Conservation (phyloP, 2,329 filamentous ascomycete genomes). For the Penicillium sp. region DNA sequence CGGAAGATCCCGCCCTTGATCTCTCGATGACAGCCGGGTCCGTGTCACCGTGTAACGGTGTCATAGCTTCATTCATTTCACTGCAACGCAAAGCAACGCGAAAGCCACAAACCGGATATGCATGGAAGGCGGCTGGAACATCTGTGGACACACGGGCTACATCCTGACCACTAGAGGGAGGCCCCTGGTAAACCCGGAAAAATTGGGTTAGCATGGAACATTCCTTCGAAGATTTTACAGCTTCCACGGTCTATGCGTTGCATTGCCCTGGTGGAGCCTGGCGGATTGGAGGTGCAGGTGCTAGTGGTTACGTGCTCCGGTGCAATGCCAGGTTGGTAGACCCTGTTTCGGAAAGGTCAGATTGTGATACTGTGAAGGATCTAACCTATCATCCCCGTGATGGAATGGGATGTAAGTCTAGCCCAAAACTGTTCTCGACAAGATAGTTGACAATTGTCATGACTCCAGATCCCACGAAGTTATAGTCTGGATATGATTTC, state of each 20-base stretch:
- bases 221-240: neutral
- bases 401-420: too few species aligned
- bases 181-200: neutral
- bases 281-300: neutral
- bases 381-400: neutral
- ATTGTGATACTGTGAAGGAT: neutral
- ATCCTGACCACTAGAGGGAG: neutral
- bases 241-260: neutral
- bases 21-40: too few species aligned
- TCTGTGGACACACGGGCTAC: neutral
- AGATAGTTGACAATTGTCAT: too few species aligned
- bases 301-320: too few species aligned
- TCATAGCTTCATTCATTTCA: too few species aligned
- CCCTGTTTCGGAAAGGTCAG: neutral
- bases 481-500: too few species aligned
- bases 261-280: neutral
- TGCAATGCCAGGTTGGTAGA: neutral
- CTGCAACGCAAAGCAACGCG: too few species aligned
- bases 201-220: neutral
- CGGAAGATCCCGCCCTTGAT: too few species aligned
- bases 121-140: neutral
- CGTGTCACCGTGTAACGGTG: too few species aligned
- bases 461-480: too few species aligned
- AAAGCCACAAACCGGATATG: neutral
- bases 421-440: too few species aligned